Evolutionary conservation across 768 basidiomycete genomes (phyloP).

Genomic region (Floccularia luteovirens): DNA sequence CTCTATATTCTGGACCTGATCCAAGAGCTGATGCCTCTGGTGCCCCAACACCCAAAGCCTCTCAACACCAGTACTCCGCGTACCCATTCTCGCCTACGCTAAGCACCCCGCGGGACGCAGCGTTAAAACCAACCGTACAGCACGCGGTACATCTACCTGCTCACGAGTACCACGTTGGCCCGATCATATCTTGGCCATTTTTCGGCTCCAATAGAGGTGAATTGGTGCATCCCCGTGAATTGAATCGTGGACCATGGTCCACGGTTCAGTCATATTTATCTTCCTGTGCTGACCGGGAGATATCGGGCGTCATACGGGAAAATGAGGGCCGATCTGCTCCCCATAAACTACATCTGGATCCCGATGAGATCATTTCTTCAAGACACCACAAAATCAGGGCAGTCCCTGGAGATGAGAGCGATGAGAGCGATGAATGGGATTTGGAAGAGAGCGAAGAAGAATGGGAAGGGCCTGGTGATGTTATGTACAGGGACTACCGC

Average conservation of each 20-base stretch:
- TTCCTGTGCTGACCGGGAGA: constrained; percentile 67
- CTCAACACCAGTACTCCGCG: constrained; percentile 27
- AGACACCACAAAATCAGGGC: constrained; percentile 62
- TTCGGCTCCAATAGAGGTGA: constrained; percentile 81
- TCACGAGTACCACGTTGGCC: constrained; percentile 55
- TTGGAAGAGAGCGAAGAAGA: constrained; percentile 76
- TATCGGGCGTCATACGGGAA: constrained; percentile 65
- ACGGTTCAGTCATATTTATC: constrained; percentile 50
- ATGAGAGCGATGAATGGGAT: constrained; percentile 75
- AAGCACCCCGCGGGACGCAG: constrained; percentile 20
- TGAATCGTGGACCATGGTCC: constrained; percentile 77
- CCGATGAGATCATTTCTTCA: constrained; percentile 65
- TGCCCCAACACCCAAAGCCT: constrained; percentile 35
- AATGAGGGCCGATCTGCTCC: constrained; percentile 72
- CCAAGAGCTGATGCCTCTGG: constrained; percentile 24
- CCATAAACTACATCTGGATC: constrained; percentile 74
- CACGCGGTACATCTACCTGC: constrained; percentile 1
- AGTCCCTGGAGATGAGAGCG: constrained; percentile 66
- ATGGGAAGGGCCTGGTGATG: constrained; percentile 71
- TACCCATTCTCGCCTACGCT: constrained; percentile 38
- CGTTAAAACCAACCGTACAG: constrained; percentile 18
- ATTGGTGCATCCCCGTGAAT: constrained; percentile 54
- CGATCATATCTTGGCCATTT: constrained; percentile 88
- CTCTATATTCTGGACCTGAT: constrained; percentile 54
- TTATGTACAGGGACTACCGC: constrained; percentile 78